Base-by-base conservation (phyloP, 305 asterid genomes). In the Fraxinus latifolia region DNA sequence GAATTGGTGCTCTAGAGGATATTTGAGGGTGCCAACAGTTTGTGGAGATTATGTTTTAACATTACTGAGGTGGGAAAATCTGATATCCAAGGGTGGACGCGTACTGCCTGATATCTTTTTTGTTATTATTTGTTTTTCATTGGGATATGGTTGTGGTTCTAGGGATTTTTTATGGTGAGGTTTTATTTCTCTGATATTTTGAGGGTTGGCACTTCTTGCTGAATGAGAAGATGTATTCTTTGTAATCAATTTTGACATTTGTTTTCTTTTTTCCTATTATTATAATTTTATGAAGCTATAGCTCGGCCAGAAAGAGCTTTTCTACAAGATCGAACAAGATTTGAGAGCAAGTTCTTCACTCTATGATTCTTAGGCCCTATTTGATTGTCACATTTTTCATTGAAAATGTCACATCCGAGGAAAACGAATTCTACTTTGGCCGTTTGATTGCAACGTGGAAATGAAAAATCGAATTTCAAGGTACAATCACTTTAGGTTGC, bases 191-290 rank as follows among this genome's bases (percentile, higher is more conserved):
- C 42, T 79, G 70, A 65, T 81, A 72, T 76, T 23, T 71, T 65
- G 33, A 65, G 72, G 71, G 74, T 77, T 76, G 17, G 68, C 78
- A 68, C 50, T 37, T 77, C 25, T 39, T 80, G 85, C 81, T 74
- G 60, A 50, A 15, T 50, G 21, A 80, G 50, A 27, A 25, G 21
- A 55, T 82, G 81, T 80, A 80, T 77, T 80, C 72, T 77, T 83
- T 79, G 27, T 83, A 65, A 78, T 80, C 77, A 85, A 80, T 87
- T 87, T 87, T 85, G 87, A 74, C 81, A 80, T 68, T 83, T 36
- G n/a, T 73, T 31, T 67, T 19, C 4, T 5, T 55, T 55, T 53
- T 17, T 55, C 6, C 9, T 53, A 17, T 55, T 53, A 5, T 53
- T 53, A n/a, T n/a, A n/a, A 1, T 53, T 47, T 47, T 47, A 53